These are phyloP conservation scores for Pseudogymnoascus sp. DNA, from an alignment of 2,329 filamentous ascomycete species.

Conservation along the genomic window DNA sequence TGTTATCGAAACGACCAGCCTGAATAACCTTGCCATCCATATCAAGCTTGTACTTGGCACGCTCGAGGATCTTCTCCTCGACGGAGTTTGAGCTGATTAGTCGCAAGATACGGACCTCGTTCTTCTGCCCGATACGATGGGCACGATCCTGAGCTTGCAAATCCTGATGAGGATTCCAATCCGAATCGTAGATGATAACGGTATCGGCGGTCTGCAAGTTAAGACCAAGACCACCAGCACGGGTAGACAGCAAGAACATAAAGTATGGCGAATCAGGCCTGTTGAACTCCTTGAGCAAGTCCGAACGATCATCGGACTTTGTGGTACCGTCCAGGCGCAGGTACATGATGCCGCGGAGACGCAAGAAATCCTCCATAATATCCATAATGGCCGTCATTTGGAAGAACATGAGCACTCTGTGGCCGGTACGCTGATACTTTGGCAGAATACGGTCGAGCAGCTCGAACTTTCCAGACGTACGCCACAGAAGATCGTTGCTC, in stretches of 20 bases:
- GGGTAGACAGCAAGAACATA: constrained; percentile 96
- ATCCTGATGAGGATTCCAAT: constrained; percentile 99
- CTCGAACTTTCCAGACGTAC: constrained; percentile 95
- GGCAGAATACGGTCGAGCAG: constrained; percentile 84
- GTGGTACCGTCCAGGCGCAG: constrained; percentile 92
- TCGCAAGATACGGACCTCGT: constrained; percentile 92
- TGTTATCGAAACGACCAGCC: constrained; percentile 98
- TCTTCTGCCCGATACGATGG: constrained; percentile 99
- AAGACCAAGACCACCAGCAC: constrained; percentile 93
- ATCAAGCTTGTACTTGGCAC: constrained; percentile 94
- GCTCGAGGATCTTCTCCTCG: constrained; percentile 96
- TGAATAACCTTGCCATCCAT: constrained; percentile 99
- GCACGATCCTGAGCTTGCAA: constrained; percentile 98
- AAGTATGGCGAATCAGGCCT: constrained; percentile 85
- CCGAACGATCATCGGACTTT: constrained; percentile 93
- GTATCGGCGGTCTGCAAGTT: constrained; percentile 97
- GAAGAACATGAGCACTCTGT: constrained; percentile 99
- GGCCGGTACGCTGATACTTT: constrained; percentile 83
- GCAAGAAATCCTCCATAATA: constrained; percentile 98
- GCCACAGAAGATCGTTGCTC: constrained; percentile 91
- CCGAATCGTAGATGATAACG: constrained; percentile 98
- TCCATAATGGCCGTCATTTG: constrained; percentile 99
- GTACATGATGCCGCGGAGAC: constrained; percentile 74
- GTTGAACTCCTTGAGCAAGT: constrained; percentile 83
- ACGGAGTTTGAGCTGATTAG: constrained; percentile 95